Evolutionary conservation across 768 basidiomycete genomes (phyloP), one percentile per base, ranked within the genome.

Genomic region (Suillus weaverae): DNA sequence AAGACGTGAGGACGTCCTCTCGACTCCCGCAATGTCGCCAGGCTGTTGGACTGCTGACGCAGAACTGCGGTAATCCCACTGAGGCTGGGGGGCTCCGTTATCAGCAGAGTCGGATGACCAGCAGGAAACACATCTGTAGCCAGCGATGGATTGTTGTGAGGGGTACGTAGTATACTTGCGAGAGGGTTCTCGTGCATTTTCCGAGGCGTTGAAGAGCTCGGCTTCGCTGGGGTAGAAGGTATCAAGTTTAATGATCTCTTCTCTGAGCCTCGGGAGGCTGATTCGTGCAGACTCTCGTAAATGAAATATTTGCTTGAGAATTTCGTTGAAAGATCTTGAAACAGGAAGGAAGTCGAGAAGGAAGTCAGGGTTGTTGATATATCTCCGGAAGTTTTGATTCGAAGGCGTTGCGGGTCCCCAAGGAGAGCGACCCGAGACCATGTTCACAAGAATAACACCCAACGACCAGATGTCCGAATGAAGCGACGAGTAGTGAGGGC

Each of bases 391-490:
- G 64, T 85, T 87, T 60, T 85, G 84, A 77, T 95, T 91, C 33
- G 77, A 82, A 66, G 80, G 80, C 68, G 80, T 84, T 5, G 92
- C 91, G 68, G 84, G 83, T 60, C 84, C 80, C 94, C 94, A 95
- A 10, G 91, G 91, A 69, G 87, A 88, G 56, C 56, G 70, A 16
- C 89, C 89, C 62, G 88, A 88, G 55, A 91, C 86, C 78, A 97
- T 85, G 76, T 94, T 95, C 67, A 90, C 83, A 62, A 97, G 83
- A 67, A 97, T 90, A 66, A 97, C 83, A 26, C 89, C 90, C 32
- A 91, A 76, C 9, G 90, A 82, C 90, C 90, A 91, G 64, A 90
- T 81, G 68, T 91, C 89, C 2, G 62, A 79, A 41, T 77, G 67
- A 50, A 68, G 64, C 7, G 73, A 64, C 36, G 66, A 74, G 64